These are phyloP conservation scores for Pseudocercospora cruenta DNA, from an alignment of 2,329 filamentous ascomycete species.

Conservation along the genomic window DNA sequence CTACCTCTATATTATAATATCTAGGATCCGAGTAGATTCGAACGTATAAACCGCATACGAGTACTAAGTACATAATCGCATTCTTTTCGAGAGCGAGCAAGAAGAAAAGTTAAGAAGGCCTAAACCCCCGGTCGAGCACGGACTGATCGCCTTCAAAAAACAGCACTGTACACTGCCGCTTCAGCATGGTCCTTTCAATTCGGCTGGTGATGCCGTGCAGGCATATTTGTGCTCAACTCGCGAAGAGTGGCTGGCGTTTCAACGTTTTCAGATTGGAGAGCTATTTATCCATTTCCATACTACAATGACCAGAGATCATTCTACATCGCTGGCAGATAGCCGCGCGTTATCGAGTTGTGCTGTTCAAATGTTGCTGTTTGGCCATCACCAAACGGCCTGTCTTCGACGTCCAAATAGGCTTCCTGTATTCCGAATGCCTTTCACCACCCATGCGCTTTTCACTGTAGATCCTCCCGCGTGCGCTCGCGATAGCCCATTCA, in stretches of 20 bases:
- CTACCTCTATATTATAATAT: too few relatives aligned
- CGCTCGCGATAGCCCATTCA: conserved; percentile 15
- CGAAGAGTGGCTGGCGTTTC: conserved; percentile 1
- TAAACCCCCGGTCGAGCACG: too few relatives aligned
- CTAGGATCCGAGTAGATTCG: too few relatives aligned
- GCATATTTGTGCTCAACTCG: background rate
- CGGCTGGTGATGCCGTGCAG: background rate
- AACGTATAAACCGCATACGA: too few relatives aligned
- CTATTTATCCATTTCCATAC: conserved; percentile 22
- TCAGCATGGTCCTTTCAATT: background rate
- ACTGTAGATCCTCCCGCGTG: conserved; percentile 6
- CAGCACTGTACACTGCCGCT: background rate
- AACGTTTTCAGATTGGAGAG: conserved; percentile 29
- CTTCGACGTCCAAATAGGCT: conserved; percentile 11
- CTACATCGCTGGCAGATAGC: conserved; percentile 28
- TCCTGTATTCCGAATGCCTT: conserved; percentile 12
- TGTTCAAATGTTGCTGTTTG: conserved; percentile 12
- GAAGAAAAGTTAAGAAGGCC: too few relatives aligned
- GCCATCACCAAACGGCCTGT: background rate
- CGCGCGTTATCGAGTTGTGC: conserved; percentile 20
- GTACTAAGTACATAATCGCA: too few relatives aligned
- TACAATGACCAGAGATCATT: conserved; percentile 30
- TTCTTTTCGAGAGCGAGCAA: too few relatives aligned
- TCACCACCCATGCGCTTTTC: background rate
- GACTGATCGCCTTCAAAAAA: too few relatives aligned